Evolutionary conservation across 2,329 filamentous ascomycete genomes (phyloP).

Genomic region (Colletotrichum gloeosporioides): DNA sequence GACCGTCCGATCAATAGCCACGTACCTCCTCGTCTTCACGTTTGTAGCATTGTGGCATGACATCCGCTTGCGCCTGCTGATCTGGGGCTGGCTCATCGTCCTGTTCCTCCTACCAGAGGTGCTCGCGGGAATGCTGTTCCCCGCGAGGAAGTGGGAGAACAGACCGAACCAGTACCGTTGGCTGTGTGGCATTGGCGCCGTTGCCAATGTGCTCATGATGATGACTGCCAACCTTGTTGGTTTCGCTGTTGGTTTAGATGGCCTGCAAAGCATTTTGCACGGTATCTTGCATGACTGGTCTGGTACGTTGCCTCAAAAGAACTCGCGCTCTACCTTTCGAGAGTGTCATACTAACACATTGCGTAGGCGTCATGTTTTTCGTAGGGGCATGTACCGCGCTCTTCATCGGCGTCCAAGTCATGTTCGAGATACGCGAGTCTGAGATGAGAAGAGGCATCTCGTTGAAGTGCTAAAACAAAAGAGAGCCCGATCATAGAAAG

Average conservation of each 20-base stretch:
- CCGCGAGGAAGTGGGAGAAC: constrained; percentile 71
- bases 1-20: constrained; percentile 67
- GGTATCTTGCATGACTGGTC: constrained; percentile 79
- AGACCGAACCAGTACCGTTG: constrained; percentile 77
- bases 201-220: constrained; percentile 91
- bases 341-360: background rate
- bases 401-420: constrained; percentile 88
- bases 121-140: constrained; percentile 74
- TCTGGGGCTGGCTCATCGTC: constrained; percentile 97
- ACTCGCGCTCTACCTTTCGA: background rate
- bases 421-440: constrained; percentile 92
- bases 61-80: constrained; percentile 85
- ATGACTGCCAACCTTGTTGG: constrained; percentile 94
- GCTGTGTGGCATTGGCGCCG: constrained; percentile 80
- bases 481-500: background rate
- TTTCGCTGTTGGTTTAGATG: constrained; percentile 91
- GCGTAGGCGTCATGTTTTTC: constrained; percentile 73
- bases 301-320: constrained; percentile 46
- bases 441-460: constrained; percentile 84
- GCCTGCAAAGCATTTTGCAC: constrained; percentile 75
- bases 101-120: constrained; percentile 93
- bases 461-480: constrained; percentile 74
- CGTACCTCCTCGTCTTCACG: constrained; percentile 87
- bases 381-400: constrained; percentile 72
- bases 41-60: constrained; percentile 99